A percentile compares a stretch with the other conserved stretches of the same genome.
phyloP scores from a whole-genome alignment of 179 eudicot species.

The Sideroxylon spinosum region DNA sequence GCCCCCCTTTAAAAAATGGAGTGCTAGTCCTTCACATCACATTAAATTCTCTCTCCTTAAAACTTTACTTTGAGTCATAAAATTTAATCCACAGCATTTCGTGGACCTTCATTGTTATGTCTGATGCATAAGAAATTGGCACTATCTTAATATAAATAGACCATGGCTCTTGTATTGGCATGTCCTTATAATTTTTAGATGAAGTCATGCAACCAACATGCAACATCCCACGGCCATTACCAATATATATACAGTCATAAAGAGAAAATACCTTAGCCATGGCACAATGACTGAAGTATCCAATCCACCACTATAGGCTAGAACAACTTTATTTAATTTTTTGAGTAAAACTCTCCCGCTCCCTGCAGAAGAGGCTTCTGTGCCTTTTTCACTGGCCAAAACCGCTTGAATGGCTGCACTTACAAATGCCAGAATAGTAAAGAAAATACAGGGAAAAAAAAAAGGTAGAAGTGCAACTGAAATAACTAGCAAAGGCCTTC shows the following conservation, averaged over 20 bases:
- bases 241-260: not conserved
- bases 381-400: slow-evolving; percentile 50
- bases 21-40: not conserved
- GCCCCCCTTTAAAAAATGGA: not conserved
- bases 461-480: not conserved
- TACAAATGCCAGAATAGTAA: not conserved
- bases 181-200: not conserved
- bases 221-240: slow-evolving; percentile 50
- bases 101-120: not conserved
- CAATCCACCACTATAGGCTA: slow-evolving; percentile 96
- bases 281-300: slow-evolving; percentile 98
- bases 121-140: not conserved
- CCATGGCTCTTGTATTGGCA: not conserved
- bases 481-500: not conserved
- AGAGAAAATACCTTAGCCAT: slow-evolving; percentile 67
- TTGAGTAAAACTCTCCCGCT: slow-evolving; percentile 45
- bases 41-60: not conserved
- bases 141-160: not conserved
- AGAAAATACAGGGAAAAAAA: not conserved
- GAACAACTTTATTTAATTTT: slow-evolving; percentile 85
- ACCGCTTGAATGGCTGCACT: slow-evolving; percentile 57
- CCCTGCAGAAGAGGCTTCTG: slow-evolving; percentile 33
- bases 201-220: not conserved
- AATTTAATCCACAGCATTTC: not conserved
- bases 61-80: not conserved